Base-by-base conservation (phyloP, 2,329 filamentous ascomycete species). In the Colletotrichum limetticola region DNA sequence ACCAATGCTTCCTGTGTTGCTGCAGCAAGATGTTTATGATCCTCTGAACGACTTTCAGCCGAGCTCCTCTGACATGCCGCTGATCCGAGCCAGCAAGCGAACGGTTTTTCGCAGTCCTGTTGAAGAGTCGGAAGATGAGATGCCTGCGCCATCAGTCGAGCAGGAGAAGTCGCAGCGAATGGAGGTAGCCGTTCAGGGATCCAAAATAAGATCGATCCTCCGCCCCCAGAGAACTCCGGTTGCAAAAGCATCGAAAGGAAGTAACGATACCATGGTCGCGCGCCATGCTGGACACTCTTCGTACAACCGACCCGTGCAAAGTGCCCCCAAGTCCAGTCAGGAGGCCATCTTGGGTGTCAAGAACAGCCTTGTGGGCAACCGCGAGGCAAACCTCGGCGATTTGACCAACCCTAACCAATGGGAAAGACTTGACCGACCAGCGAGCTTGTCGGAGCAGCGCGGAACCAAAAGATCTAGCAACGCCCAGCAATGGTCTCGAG, bases 41-140 rank as follows among this genome's bases (percentile, higher is more conserved):
- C 12, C 32, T 8, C 46, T 24, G 19, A 4, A 14, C 14, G 16
- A 46, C n/a, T 24, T 32, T 14, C 49, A 53, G 2, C 16, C 46
- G 26, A 68, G 59, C 46, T 68, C 59, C 32, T 68, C 66, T 65
- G 62, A 65, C 12, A 14, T 35, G 11, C 5, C 30, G n/a, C 22
- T 9, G 12, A 24, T 46, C 4, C 64, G 57, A 22, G 28, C 19
- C 12, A 37, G 32, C 26, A 71, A 66, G 26, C 52, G 67, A 19
- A 16, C 58, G 22, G 49, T 73, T 9, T 56, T 73, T 14, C 56
- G 49, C 19, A 73, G 60, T 57, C 71, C 71, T 32, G 19, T 73
- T 9, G 55, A 56, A 28, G 71, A 70, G 14, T 28, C 56, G 26
- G 16, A 37, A 2, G 19, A 26, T 12, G 55, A 56, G 26, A 19